Percentiles rank a stretch among this genome's conserved stretches.
Evolutionary conservation across 495 filamentous ascomycete species (phyloP).

Genomic region (Tuber aestivum): DNA sequence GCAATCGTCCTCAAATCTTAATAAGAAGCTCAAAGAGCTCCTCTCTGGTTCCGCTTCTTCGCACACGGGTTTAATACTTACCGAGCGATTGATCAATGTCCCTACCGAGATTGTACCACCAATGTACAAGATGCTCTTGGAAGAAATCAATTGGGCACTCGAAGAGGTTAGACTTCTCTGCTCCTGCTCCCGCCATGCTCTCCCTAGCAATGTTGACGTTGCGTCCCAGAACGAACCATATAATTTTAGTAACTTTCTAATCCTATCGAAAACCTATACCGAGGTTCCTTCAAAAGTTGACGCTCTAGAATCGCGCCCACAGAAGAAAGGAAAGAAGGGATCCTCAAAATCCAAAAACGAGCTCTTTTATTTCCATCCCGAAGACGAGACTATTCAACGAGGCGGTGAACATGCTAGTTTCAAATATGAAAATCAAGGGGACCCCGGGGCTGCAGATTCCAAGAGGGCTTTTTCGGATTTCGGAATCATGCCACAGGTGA

Average conservation of each 20-base stretch:
- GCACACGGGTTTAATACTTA: slow-evolving; percentile 74
- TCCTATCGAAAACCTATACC: slow-evolving; percentile 81
- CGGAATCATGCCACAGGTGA: slow-evolving; percentile 70
- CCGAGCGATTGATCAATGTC: slow-evolving; percentile 92
- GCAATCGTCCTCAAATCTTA: slow-evolving; percentile 50
- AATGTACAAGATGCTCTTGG: slow-evolving; percentile 91
- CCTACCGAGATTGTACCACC: slow-evolving; percentile 85
- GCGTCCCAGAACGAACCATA: slow-evolving; percentile 66
- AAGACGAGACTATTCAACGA: slow-evolving; percentile 83
- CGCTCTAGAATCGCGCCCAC: slow-evolving; percentile 58
- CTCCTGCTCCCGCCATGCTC: not conserved
- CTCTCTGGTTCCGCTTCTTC: slow-evolving; percentile 51
- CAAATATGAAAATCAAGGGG: slow-evolving; percentile 69
- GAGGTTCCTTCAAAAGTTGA: slow-evolving; percentile 80
- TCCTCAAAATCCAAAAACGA: slow-evolving; percentile 45
- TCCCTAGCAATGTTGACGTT: not conserved
- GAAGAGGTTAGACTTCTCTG: slow-evolving; percentile 52
- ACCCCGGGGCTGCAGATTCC: slow-evolving; percentile 74
- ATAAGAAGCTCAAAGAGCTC: slow-evolving; percentile 50
- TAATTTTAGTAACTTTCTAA: slow-evolving; percentile 83
- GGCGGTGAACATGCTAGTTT: slow-evolving; percentile 55
- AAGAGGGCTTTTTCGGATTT: slow-evolving; percentile 91
- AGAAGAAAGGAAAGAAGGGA: slow-evolving; percentile 71
- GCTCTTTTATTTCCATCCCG: slow-evolving; percentile 87
- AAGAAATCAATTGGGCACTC: slow-evolving; percentile 84